Evolutionary conservation across 2,329 filamentous ascomycete genomes (phyloP).

Genomic region (Thielaviopsis ethacetica): DNA sequence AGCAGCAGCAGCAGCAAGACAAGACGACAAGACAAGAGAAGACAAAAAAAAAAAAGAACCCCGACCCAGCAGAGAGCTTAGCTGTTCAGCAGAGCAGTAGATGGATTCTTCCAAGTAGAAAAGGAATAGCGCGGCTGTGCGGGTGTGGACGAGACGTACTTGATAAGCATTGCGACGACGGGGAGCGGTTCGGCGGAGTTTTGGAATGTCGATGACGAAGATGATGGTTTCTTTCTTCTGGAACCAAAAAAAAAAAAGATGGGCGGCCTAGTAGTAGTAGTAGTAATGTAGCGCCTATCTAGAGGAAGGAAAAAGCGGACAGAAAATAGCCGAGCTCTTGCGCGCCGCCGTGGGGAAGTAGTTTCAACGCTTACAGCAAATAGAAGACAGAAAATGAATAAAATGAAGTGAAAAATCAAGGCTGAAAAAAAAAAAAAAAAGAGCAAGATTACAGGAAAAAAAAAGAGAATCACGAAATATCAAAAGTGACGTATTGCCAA

Average conservation of each 20-base stretch:
- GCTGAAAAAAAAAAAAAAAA: no score
- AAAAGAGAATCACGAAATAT: background rate
- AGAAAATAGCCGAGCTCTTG: no score
- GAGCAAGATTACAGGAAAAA: no score
- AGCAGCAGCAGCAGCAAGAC: background rate
- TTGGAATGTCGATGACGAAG: background rate
- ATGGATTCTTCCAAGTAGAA: background rate
- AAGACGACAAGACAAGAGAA: background rate
- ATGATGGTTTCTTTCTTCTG: no score
- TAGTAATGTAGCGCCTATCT: no score
- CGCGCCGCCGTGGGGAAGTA: no score
- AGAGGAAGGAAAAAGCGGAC: no score
- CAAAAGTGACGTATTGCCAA: background rate
- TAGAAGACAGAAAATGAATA: no score
- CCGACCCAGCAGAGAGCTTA: background rate
- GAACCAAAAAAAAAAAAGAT: no score
- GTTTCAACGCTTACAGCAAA: no score
- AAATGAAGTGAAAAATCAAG: no score
- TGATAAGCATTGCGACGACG: slow-evolving; percentile 28
- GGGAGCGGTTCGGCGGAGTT: background rate
- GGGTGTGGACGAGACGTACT: slow-evolving; percentile 22
- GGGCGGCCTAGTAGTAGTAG: no score
- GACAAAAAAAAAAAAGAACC: background rate
- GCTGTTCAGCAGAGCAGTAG: background rate
- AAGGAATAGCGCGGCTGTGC: background rate